Conservation (phyloP, 129 eudicot species). For the Daucus carota region DH1_v3.0 NC_030387.2:26874001-26874500, state of each 20-base stretch:
- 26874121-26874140: slow-evolving; percentile 36
- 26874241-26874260: slow-evolving; percentile 42
- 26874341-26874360: slow-evolving; percentile 2
- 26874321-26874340: slow-evolving; percentile 13
- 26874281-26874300: slow-evolving; percentile 72
- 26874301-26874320: slow-evolving; percentile 24
- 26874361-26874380: not conserved
- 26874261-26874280: slow-evolving; percentile 37
- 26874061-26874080: slow-evolving; percentile 52
- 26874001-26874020: slow-evolving; percentile 48
- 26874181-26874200: slow-evolving; percentile 51
- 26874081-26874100: slow-evolving; percentile 51
- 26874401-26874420: not conserved
- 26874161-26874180: slow-evolving; percentile 70
- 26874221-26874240: slow-evolving; percentile 38
- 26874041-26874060: slow-evolving; percentile 43
- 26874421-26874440: not conserved
- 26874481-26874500: too few species aligned
- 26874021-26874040: slow-evolving; percentile 29
- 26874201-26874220: slow-evolving; percentile 40
- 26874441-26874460: not conserved
- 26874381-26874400: not conserved
- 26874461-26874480: not conserved
- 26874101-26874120: slow-evolving; percentile 28
- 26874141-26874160: slow-evolving; percentile 56